Evolutionary conservation across 805 yeast species (phyloP), one percentile per base, ranked within the genome.

Genomic region (Grigorovia transvaalensis): DNA sequence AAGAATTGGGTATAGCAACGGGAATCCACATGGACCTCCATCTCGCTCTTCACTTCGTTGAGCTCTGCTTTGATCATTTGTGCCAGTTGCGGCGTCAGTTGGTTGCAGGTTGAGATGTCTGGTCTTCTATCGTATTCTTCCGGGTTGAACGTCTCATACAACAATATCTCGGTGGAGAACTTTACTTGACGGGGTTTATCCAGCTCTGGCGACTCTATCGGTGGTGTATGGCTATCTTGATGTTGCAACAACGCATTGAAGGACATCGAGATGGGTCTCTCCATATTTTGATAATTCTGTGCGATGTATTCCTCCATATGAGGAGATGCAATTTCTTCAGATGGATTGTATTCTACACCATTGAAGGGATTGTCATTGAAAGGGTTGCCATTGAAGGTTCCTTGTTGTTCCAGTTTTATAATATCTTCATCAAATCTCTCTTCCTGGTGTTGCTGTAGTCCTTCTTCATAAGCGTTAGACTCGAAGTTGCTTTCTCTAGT

Each of bases 101-200:
- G 88, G 67, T 90, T 88, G 70, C 97, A 91, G 1, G 97, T 89
- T 2, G 96, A 95, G 30, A 82, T 74, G 56, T 89, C 97, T 0
- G 97, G 96, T 57, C 83, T 88, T 60, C 99, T 80, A 67, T 91
- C 97, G 67, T 91, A 91, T 57, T 86, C 96, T 18, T 78, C 82
- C 41, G 82, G 82, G 53, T 83, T 78, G 66, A 85, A 88, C 0
- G 96, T 91, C 54, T 88, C 95, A 67, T 82, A 91, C 45, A 93
- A 76, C 8, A 87, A 77, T 52, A 93, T 87, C 58, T 88, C 75
- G 1, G 95, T 82, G 5, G 95, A 85, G 68, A 91, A 91, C 48
- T 79, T 50, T 8, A 55, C 51, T 19, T 42, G 43, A 19, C 23
- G 13, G 1, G 23, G 27, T 13, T 13, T 13, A 38, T 38, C 17